A percentile compares a stretch with the other conserved stretches of the same genome.
phyloP scores from a whole-genome alignment of 768 basidiomycete species.

The Mycena filopes region DNA sequence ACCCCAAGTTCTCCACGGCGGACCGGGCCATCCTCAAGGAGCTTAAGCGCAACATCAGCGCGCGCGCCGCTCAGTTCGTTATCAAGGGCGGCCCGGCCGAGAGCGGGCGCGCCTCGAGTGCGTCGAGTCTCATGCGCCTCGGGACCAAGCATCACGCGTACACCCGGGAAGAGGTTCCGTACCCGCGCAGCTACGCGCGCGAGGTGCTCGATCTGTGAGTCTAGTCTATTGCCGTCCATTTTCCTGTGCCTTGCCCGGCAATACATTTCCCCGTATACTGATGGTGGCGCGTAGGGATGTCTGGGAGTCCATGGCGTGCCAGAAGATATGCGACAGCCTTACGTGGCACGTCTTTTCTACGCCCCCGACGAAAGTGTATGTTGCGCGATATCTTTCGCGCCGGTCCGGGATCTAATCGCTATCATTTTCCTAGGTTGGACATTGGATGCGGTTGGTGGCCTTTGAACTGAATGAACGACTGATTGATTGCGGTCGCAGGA shows the following conservation, averaged over 20 bases:
- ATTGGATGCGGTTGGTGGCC: constrained; percentile 72
- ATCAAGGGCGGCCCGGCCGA: constrained; percentile 55
- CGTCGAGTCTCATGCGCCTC: constrained; percentile 23
- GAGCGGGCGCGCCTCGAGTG: constrained; percentile 38
- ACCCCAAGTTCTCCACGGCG: constrained; percentile 64
- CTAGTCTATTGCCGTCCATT: too few relatives aligned
- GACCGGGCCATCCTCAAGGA: constrained; percentile 71
- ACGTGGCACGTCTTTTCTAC: constrained; percentile 74
- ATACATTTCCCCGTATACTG: constrained; percentile 7
- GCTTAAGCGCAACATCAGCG: constrained; percentile 61
- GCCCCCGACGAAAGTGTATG: constrained; percentile 72
- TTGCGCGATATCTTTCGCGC: constrained; percentile 22
- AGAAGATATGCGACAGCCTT: constrained; percentile 64
- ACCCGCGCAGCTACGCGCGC: constrained; percentile 73
- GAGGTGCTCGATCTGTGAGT: constrained; percentile 76
- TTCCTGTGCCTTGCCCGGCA: too few relatives aligned
- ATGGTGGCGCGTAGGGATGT: constrained; percentile 61
- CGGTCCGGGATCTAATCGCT: constrained; percentile 7
- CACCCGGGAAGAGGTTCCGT: constrained; percentile 64
- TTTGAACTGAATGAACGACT: background rate
- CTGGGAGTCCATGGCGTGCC: constrained; percentile 70
- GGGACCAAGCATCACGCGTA: constrained; percentile 70
- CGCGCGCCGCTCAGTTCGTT: constrained; percentile 66
- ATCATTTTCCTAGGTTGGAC: constrained; percentile 60
- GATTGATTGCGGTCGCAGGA: constrained; percentile 48